Conservation (phyloP, 805 yeast species). For the Yamadazyma olivae region DNA sequence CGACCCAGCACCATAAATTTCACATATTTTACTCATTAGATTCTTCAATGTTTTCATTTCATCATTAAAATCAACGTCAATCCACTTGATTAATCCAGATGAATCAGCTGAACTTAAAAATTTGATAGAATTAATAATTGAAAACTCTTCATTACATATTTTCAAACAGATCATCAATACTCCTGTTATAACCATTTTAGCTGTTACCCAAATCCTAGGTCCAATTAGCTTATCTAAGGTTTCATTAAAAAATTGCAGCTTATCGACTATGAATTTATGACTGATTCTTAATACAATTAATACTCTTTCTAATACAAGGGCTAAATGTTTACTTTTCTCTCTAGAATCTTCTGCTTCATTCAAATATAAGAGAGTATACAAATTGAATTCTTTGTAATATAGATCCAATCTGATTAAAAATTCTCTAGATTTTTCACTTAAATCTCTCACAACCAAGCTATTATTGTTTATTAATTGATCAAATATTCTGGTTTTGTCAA, state of each 20-base stretch:
- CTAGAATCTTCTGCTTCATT: not conserved
- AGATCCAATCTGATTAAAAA: constrained; percentile 4
- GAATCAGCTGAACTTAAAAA: not conserved
- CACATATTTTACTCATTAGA: not conserved
- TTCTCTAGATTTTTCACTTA: constrained; percentile 1
- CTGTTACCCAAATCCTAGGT: not conserved
- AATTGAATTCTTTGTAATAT: not conserved
- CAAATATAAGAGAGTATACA: not conserved
- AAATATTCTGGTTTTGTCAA: not conserved
- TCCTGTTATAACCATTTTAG: not conserved
- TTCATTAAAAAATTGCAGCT: not conserved
- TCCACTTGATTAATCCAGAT: too few relatives aligned
- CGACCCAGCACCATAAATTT: not conserved
- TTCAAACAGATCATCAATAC: not conserved
- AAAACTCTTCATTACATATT: not conserved
- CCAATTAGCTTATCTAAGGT: not conserved
- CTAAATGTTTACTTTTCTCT: not conserved
- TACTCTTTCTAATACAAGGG: not conserved
- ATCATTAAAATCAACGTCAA: too few relatives aligned
- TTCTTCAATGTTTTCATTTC: not conserved
- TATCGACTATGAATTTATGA: not conserved
- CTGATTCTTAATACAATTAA: not conserved
- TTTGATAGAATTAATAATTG: too few relatives aligned
- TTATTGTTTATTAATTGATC: not conserved
- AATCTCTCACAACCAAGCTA: not conserved